Conservation (phyloP, 2,329 filamentous ascomycete genomes). For the Arthrobotrys sphaeroides region DNA sequence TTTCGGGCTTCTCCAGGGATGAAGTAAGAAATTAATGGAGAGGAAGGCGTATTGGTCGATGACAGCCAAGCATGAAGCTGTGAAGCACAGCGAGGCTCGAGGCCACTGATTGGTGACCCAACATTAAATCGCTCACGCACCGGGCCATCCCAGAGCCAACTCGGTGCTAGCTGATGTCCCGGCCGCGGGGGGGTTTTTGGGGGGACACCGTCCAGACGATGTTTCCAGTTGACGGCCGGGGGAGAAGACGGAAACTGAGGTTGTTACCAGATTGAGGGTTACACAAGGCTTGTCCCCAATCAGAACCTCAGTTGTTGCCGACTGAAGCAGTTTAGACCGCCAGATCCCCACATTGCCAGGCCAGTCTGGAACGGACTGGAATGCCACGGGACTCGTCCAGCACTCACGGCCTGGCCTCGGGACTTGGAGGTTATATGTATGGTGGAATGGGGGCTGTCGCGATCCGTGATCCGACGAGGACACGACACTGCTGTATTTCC, state of each 20-base stretch:
- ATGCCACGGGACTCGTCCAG: too few relatives aligned
- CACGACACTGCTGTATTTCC: too few relatives aligned
- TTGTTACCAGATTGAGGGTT: conserved; percentile 9
- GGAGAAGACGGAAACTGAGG: background rate
- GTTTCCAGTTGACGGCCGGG: background rate
- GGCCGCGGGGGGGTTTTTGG: background rate
- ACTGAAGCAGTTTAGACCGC: background rate
- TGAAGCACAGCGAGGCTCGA: background rate
- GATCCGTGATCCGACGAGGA: too few relatives aligned
- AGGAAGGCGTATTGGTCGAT: background rate
- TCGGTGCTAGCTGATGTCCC: too few relatives aligned
- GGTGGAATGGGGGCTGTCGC: background rate
- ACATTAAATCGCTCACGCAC: conserved; percentile 2
- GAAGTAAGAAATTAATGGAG: too few relatives aligned
- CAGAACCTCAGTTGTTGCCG: background rate
- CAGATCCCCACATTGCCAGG: background rate
- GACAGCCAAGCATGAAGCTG: background rate
- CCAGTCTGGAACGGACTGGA: too few relatives aligned
- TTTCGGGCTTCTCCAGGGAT: too few relatives aligned
- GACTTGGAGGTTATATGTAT: background rate
- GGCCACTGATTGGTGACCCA: background rate
- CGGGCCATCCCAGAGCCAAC: too few relatives aligned
- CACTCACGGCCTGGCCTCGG: too few relatives aligned
- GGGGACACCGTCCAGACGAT: background rate
- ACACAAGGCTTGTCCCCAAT: conserved; percentile 10